Base-by-base conservation (phyloP, 2,329 filamentous ascomycete species). In the Massarina eburnea region DNA sequence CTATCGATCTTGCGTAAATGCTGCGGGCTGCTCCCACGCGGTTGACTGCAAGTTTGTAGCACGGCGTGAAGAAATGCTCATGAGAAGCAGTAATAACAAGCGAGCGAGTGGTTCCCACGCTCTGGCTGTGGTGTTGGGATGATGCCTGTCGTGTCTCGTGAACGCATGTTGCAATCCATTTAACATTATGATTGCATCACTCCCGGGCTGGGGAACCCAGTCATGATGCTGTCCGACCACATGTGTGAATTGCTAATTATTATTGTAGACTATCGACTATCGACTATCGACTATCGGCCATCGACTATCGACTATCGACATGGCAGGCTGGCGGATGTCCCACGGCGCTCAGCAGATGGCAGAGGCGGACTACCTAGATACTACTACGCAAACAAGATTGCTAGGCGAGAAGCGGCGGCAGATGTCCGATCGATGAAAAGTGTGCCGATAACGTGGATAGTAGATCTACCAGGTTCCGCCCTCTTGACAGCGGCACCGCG, bases 101-200 rank as follows among this genome's bases (percentile, higher is more conserved):
- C 51, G 45, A 55, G 39, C 22, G 34, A 40, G 37, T 43, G 45
- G 40, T 41, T 33, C 39, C 34, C 41, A 40, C 15, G 43, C 30
- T 33, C 46, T 49, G 45, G 43, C 48, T 42, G 37, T 21, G 48
- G 38, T 36, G 19, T 45, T 41, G 45, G 47, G 51, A 56, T 57
- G 45, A 57, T 56, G 54, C 52, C 50, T 59, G 58, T 41, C 27
- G 40, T 36, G 49, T 40, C 32, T 42, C 45, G 42, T 43, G 42
- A 43, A 48, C 35, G 40, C 48, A 49, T 33, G 54, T 51, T 47
- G 41, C 49, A 50, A 46, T 38, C 9, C 24, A 6, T 10, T 7
- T 7, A 7, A 6, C 7, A 26, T 26, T 5, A 30, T 34, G 50
- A 45, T 41, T 40, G 46, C 48, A 42, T 34, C 41, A 35, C 37